These are phyloP conservation scores for Kurtzmaniella natalensis DNA, from an alignment of 1,139 yeast genomes.

Conservation along the genomic window DNA sequence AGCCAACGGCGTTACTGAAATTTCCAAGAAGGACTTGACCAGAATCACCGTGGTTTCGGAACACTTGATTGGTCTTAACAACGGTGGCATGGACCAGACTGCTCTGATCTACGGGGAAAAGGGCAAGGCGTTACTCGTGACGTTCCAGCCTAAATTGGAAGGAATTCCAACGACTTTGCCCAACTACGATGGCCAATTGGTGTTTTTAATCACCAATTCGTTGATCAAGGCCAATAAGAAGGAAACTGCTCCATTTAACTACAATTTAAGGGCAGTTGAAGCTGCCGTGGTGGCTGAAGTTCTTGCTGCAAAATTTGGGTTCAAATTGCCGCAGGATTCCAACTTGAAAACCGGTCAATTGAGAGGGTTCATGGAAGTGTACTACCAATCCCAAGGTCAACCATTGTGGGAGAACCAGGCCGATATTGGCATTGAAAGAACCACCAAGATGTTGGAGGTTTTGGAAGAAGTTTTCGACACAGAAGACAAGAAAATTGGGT, in stretches of 20 bases:
- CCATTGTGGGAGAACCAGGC: conserved; percentile 43
- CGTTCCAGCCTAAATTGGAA: conserved; percentile 55
- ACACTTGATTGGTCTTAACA: conserved; percentile 69
- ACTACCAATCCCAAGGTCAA: conserved; percentile 30
- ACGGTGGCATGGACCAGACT: conserved; percentile 79
- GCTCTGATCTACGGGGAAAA: conserved; percentile 67
- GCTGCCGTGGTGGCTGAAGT: conserved; percentile 60
- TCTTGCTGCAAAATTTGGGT: conserved; percentile 45
- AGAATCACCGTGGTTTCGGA: conserved; percentile 64
- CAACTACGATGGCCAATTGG: conserved; percentile 34
- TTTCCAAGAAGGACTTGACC: conserved; percentile 53
- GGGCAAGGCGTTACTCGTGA: conserved; percentile 56
- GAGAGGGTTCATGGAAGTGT: conserved; percentile 58
- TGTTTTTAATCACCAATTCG: conserved; percentile 61
- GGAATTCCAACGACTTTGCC: conserved; percentile 61
- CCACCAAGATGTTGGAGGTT: conserved; percentile 35
- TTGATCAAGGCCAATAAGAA: conserved; percentile 60
- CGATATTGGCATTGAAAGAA: conserved; percentile 39
- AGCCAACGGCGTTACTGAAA: conserved; percentile 43
- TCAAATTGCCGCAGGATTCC: conserved; percentile 47
- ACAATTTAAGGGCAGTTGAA: conserved; percentile 69
- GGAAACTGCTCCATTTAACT: conserved; percentile 67
- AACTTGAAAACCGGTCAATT: conserved; percentile 60
- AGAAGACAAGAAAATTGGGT: conserved; percentile 39
- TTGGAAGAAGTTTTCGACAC: conserved; percentile 35